Evolutionary conservation across 2,329 filamentous ascomycete genomes (phyloP).

Genomic region (Gyromitra esculenta): DNA sequence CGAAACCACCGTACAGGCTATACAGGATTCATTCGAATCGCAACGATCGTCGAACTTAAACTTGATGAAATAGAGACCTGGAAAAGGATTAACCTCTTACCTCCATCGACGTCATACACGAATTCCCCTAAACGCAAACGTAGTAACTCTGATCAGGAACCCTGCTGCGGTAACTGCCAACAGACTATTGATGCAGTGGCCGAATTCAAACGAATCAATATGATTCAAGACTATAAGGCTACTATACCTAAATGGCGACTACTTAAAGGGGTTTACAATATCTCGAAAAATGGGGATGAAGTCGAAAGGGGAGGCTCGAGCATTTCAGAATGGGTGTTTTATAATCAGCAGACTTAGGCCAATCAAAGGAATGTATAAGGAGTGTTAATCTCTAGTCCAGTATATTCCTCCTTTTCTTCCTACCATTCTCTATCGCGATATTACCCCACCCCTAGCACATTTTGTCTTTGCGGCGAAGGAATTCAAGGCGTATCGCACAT

Average conservation of each 20-base stretch:
- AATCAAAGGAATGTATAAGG: no score
- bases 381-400: no score
- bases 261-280: neutral
- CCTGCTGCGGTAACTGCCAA: neutral
- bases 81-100: constrained; percentile 7
- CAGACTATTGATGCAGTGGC: neutral
- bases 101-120: neutral
- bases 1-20: constrained; percentile 14
- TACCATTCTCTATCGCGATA: no score
- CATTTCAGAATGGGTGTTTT: neutral
- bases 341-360: neutral
- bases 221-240: neutral
- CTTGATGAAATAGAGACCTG: constrained; percentile 11
- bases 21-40: neutral
- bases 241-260: neutral
- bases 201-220: neutral
- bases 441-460: no score
- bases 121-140: neutral
- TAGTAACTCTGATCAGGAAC: neutral
- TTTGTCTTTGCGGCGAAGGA: no score
- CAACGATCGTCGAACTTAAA: neutral
- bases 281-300: neutral
- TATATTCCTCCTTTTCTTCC: neutral
- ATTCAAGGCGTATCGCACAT: no score
- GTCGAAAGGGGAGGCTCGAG: neutral